Evolutionary conservation across 2,329 filamentous ascomycete species (phyloP).

Genomic region (Nothophaeocryptopus gaeumannii): DNA sequence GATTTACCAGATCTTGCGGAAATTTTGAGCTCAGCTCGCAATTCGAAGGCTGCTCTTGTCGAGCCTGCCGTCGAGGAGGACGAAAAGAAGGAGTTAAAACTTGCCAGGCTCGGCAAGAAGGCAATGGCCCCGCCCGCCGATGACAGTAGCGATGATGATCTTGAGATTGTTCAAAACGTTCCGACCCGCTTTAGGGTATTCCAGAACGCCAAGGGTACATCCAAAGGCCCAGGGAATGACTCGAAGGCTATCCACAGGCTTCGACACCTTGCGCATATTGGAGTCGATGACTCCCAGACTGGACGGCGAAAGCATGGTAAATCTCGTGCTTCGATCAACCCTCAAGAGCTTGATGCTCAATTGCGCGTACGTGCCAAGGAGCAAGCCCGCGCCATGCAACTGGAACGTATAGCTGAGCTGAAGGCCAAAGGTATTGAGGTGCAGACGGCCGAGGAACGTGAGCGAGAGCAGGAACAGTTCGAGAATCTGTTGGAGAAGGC

Average conservation of each 20-base stretch:
- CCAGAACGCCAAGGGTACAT: slow-evolving; percentile 37
- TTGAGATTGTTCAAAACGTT: slow-evolving; percentile 59
- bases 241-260: slow-evolving; percentile 35
- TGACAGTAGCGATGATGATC: slow-evolving; percentile 52
- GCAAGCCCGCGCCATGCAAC: slow-evolving; percentile 75
- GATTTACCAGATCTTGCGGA: slow-evolving; percentile 29
- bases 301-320: slow-evolving; percentile 55
- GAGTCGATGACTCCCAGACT: slow-evolving; percentile 49
- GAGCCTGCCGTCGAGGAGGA: not conserved
- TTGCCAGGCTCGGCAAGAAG: slow-evolving; percentile 37
- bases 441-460: slow-evolving; percentile 81
- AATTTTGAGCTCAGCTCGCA: slow-evolving; percentile 31
- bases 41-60: not conserved
- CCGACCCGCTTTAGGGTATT: slow-evolving; percentile 31
- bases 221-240: slow-evolving; percentile 24
- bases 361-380: slow-evolving; percentile 70
- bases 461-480: slow-evolving; percentile 75
- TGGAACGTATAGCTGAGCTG: slow-evolving; percentile 72
- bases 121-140: slow-evolving; percentile 16
- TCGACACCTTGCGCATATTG: slow-evolving; percentile 35
- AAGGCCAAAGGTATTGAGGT: slow-evolving; percentile 76
- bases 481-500: slow-evolving; percentile 87
- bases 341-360: slow-evolving; percentile 64
- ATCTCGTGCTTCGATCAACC: slow-evolving; percentile 60
- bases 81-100: slow-evolving; percentile 25